Conservation (phyloP, 257 asterid species). For the Penstemon davidsonii region DNA sequence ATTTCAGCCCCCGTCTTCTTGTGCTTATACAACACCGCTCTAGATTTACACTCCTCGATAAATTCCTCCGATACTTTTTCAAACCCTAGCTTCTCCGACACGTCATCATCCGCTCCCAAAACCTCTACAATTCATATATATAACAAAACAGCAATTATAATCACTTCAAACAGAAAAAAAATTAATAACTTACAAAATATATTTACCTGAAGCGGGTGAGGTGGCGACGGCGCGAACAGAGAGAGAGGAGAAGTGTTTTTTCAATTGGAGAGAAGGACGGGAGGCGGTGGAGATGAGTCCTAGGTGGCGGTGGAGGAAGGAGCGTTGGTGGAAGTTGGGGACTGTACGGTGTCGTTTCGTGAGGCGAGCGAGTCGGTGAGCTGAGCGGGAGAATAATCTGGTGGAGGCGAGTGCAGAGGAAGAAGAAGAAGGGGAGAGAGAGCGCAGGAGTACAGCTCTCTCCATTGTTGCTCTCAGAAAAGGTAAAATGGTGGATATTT, state of each 20-base stretch:
- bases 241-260: conserved; percentile 46
- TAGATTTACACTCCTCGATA: conserved; percentile 90
- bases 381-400: conserved; percentile 65
- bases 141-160: background rate
- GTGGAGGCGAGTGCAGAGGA: conserved; percentile 54
- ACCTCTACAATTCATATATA: conserved; percentile 34
- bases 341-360: conserved; percentile 55
- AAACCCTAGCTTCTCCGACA: conserved; percentile 83
- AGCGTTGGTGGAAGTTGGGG: conserved; percentile 44
- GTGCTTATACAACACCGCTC: conserved; percentile 88
- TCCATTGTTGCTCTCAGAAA: conserved; percentile 54
- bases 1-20: conserved; percentile 95
- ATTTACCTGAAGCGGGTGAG: conserved; percentile 47
- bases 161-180: background rate
- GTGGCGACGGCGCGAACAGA: conserved; percentile 74
- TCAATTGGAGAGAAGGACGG: conserved; percentile 44
- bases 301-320: conserved; percentile 47
- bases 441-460: conserved; percentile 69
- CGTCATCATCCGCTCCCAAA: conserved; percentile 74
- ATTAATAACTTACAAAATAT: background rate
- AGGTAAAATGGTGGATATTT: conserved; percentile 26
- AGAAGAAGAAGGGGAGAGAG: conserved; percentile 57
- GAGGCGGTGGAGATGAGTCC: conserved; percentile 44
- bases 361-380: conserved; percentile 44
- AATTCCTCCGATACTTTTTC: conserved; percentile 87